phyloP scores from a whole-genome alignment of 441 rosid genomes.

The Corymbia citriodora region DNA sequence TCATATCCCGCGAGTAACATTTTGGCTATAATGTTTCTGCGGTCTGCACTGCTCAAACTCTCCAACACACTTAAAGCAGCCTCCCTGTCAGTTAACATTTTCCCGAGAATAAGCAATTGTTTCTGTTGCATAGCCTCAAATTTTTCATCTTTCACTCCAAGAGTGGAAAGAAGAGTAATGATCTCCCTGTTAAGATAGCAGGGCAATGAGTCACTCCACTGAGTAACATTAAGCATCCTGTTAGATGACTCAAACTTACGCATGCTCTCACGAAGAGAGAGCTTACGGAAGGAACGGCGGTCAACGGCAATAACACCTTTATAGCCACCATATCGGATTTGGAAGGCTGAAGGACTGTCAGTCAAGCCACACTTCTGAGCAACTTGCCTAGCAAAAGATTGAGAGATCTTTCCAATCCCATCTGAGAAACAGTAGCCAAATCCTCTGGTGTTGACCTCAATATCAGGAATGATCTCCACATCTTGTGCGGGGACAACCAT shows the following conservation, averaged over 20 bases:
- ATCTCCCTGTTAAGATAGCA: conserved; percentile 91
- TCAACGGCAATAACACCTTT: conserved; percentile 92
- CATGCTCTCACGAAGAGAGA: conserved; percentile 85
- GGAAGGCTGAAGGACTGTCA: conserved; percentile 88
- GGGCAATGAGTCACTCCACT: conserved; percentile 75
- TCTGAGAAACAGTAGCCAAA: conserved; percentile 83
- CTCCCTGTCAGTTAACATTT: conserved; percentile 54
- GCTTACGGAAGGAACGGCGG: conserved; percentile 62
- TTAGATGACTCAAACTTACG: conserved; percentile 72
- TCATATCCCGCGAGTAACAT: conserved; percentile 75
- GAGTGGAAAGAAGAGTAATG: conserved; percentile 70
- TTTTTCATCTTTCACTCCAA: conserved; percentile 62
- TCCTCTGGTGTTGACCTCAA: conserved; percentile 65
- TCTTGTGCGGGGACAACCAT: conserved; percentile 60
- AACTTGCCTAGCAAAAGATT: conserved; percentile 63
- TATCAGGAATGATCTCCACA: conserved; percentile 74
- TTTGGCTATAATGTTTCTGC: conserved; percentile 51
- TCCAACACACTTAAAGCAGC: conserved; percentile 68
- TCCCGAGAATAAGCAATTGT: conserved; percentile 53
- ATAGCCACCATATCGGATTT: conserved; percentile 92
- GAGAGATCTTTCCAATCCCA: conserved; percentile 92
- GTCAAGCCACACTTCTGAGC: conserved; percentile 73
- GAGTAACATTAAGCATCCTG: conserved; percentile 88
- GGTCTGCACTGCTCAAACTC: conserved; percentile 43
- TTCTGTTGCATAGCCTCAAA: conserved; percentile 56